Evolutionary conservation across 352 stramenopile species (phyloP).

Genomic region (Pilasporangium apinafurcum): DNA sequence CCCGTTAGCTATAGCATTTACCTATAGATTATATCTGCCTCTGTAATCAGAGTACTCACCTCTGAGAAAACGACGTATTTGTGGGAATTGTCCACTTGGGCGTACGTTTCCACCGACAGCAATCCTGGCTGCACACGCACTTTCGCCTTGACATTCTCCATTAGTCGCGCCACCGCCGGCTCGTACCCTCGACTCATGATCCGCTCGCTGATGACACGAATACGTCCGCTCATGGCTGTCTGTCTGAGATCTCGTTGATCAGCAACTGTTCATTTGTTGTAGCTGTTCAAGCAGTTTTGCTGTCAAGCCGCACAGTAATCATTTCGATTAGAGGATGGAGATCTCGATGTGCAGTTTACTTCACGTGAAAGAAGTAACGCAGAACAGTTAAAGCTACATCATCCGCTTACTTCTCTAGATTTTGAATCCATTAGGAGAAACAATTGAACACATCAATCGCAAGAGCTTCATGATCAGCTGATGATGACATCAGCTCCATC

Average conservation of each 20-base stretch:
- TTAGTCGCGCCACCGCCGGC: conserved; percentile 72
- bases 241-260: neutral
- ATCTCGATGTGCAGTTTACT: too few species aligned
- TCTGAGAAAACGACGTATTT: conserved; percentile 89
- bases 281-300: too few species aligned
- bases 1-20: neutral
- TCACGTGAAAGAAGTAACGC: too few species aligned
- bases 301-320: too few species aligned
- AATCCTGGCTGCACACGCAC: conserved; percentile 71
- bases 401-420: too few species aligned
- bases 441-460: too few species aligned
- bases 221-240: conserved; percentile 29
- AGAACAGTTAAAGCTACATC: too few species aligned
- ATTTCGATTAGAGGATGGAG: too few species aligned
- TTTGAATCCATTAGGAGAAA: too few species aligned
- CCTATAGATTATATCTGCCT: neutral
- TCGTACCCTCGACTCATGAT: conserved; percentile 87
- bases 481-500: too few species aligned
- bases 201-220: conserved; percentile 79
- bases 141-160: conserved; percentile 82
- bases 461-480: too few species aligned
- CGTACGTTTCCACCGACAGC: conserved; percentile 73
- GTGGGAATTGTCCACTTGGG: conserved; percentile 67
- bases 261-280: conserved; percentile 1
- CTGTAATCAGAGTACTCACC: conserved; percentile 15